These are phyloP conservation scores for Backusella westeae DNA, from an alignment of 192 early-diverging fungal genomes.

Conservation along the genomic window DNA sequence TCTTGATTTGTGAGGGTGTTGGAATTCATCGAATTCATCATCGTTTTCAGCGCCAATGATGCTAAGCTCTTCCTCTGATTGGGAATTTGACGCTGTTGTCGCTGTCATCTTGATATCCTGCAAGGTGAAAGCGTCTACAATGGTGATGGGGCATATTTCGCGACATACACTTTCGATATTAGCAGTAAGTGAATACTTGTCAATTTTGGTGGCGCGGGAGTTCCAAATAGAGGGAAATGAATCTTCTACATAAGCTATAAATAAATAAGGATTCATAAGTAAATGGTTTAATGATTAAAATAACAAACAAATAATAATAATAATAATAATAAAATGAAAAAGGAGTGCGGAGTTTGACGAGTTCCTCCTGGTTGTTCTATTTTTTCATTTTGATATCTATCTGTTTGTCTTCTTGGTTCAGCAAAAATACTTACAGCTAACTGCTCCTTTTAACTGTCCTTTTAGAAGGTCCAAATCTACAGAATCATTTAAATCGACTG, in stretches of 20 bases:
- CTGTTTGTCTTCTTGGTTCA: background rate
- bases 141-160: background rate
- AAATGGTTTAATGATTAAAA: background rate
- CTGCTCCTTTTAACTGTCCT: slow-evolving; percentile 10
- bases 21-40: background rate
- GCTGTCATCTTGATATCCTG: background rate
- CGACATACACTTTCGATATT: background rate
- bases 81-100: background rate
- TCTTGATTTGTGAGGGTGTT: background rate
- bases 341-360: slow-evolving; percentile 1
- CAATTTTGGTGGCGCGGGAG: background rate
- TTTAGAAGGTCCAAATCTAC: slow-evolving; percentile 4
- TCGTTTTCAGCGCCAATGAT: background rate
- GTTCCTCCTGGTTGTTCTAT: background rate
- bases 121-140: background rate
- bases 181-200: background rate
- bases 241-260: slow-evolving; percentile 7
- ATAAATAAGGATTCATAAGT: background rate
- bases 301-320: background rate
- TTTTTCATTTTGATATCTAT: background rate
- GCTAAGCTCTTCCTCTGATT: background rate
- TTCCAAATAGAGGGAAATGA: slow-evolving; percentile 12
- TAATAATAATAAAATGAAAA: background rate
- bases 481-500: slow-evolving; percentile 4
- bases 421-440: background rate